Base-by-base conservation (phyloP, 345 rosid genomes). In the Eutrema yunnanense region DNA sequence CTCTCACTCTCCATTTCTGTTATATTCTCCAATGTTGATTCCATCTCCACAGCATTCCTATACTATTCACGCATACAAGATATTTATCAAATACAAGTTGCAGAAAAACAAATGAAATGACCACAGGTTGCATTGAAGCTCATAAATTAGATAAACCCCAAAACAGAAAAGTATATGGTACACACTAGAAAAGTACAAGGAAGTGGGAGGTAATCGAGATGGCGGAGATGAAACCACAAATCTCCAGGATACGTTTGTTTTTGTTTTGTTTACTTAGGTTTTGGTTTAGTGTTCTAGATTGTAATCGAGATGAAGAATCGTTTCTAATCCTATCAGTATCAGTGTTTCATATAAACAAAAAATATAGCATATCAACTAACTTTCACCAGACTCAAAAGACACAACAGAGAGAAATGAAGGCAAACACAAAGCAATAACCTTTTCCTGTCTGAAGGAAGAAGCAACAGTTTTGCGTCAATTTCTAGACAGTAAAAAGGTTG, bases 31-130 rank as follows among this genome's bases (percentile, higher is more conserved):
- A 53, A 51, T 42, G 73, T 43, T 42, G 73, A 33, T 42, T 64
- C 72, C 56, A 76, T 64, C 51, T 59, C 61, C 50, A 50, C 53
- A 76, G 67, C 75, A 76, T 64, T 41, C 80, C 80, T 77, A 57
- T 6, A 65, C 27, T 29, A 54, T 29, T 13, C 19, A 74, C 29
- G 10, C 37, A 69, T 46, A 46, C 56, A 63, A 4, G 26, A 69
- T 19, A 62, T 13, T 5, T 2, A 53, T 9, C 74, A 69, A 30
- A 55, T 19, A 47, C 29, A 14, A 53, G 62, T 38, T 12, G 36
- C 30, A 66, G 34, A 38, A 74, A 53, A 59, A 12, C 27, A 72
- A 30, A 53, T 2, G 37, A 42, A 33, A 72, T 14, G 26, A 44
- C 46, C 37, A 52, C 54, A 72, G 34, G 37, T 2, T 44, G 43